phyloP scores from a whole-genome alignment of 2,329 filamentous ascomycete species.

The Hymenoscyphus repandus region DNA sequence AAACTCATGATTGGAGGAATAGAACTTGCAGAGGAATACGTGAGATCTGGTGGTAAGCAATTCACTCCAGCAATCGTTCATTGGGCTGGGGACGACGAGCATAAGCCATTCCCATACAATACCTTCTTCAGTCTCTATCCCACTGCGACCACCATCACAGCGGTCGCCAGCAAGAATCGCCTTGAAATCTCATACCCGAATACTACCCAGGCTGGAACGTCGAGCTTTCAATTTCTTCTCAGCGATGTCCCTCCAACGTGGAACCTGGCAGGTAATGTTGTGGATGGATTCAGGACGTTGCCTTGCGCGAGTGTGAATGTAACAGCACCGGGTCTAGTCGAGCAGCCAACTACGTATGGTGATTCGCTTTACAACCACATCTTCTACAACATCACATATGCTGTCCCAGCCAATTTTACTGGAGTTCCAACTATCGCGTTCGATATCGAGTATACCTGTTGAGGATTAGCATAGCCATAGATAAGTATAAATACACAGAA shows the following conservation, averaged over 20 bases:
- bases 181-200: conserved; percentile 37
- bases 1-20: conserved; percentile 40
- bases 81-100: conserved; percentile 38
- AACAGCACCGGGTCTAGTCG: conserved; percentile 34
- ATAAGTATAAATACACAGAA: no score
- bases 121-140: conserved; percentile 39
- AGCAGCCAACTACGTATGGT: conserved; percentile 35
- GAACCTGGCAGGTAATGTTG: conserved; percentile 30
- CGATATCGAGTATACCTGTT: conserved; percentile 32
- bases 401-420: conserved; percentile 36
- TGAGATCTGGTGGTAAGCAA: conserved; percentile 33
- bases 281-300: conserved; percentile 32
- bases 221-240: conserved; percentile 37
- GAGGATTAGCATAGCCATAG: no score
- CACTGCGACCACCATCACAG: conserved; percentile 37
- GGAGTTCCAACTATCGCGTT: conserved; percentile 36
- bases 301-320: conserved; percentile 38
- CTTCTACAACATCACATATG: conserved; percentile 43
- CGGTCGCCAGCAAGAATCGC: conserved; percentile 33
- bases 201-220: conserved; percentile 35
- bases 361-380: conserved; percentile 36
- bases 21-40: conserved; percentile 33
- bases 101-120: conserved; percentile 36
- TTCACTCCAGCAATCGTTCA: conserved; percentile 42
- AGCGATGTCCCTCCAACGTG: conserved; percentile 36